Conservation (phyloP, 306 rosid species). For the Hippophae rhamnoides region DNA sequence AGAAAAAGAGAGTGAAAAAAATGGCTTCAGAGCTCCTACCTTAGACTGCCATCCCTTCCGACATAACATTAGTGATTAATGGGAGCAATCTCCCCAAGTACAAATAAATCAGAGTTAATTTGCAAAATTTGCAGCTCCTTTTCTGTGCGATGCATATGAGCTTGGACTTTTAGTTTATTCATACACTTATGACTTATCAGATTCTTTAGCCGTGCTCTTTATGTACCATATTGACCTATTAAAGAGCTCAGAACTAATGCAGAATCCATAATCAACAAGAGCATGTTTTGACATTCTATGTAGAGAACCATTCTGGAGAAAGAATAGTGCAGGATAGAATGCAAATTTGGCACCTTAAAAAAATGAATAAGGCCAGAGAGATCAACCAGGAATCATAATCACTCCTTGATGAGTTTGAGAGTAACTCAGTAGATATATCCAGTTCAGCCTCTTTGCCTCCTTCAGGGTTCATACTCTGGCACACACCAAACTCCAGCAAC, state of each 20-base stretch:
- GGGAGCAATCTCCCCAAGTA: conserved; percentile 17
- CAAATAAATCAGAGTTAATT: no score
- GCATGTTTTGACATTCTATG: conserved; percentile 9
- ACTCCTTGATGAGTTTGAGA: background rate
- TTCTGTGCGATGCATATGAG: background rate
- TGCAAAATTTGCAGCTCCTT: no score
- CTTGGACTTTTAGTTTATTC: background rate
- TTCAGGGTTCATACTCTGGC: conserved; percentile 21
- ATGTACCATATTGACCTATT: conserved; percentile 19
- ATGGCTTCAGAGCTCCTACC: conserved; percentile 21
- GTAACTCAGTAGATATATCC: conserved; percentile 22
- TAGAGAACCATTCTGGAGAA: conserved; percentile 7
- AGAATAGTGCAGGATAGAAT: conserved; percentile 16
- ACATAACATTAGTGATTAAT: background rate
- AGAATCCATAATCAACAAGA: conserved; percentile 9
- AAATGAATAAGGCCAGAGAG: conserved; percentile 14
- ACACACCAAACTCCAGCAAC: conserved; percentile 14
- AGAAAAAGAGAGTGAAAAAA: background rate
- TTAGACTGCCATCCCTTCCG: conserved; percentile 22
- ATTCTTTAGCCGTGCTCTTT: conserved; percentile 26
- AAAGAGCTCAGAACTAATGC: conserved; percentile 19
- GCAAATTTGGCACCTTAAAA: conserved; percentile 22
- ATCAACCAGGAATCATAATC: conserved; percentile 13
- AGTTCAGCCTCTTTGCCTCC: conserved; percentile 19
- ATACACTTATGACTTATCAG: conserved; percentile 17